A percentile compares a stretch with the other conserved stretches of the same genome.
Evolutionary conservation across 495 filamentous ascomycete species (phyloP).

Genomic region (Astrothelium subdiscretum): DNA sequence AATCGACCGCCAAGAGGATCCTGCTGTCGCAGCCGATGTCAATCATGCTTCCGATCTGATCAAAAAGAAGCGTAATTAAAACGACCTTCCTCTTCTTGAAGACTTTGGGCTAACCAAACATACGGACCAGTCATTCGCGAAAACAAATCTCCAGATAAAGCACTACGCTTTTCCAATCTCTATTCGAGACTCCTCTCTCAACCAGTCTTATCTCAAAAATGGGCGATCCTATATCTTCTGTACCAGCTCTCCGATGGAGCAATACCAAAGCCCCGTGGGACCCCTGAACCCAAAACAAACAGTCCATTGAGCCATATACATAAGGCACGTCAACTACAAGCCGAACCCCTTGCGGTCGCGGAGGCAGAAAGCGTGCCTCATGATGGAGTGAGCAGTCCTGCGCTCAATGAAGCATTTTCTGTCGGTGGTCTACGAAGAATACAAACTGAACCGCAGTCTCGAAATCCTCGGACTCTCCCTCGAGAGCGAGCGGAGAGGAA

Average conservation of each 20-base stretch:
- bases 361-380: background rate
- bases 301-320: background rate
- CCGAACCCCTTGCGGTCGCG: background rate
- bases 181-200: slow-evolving; percentile 78
- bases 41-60: slow-evolving; percentile 89
- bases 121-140: slow-evolving; percentile 51
- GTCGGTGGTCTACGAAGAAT: slow-evolving; percentile 39
- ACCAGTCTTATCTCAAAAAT: slow-evolving; percentile 88
- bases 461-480: background rate
- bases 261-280: slow-evolving; percentile 27
- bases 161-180: slow-evolving; percentile 76
- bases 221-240: slow-evolving; percentile 86
- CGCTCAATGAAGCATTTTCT: slow-evolving; percentile 44
- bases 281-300: slow-evolving; percentile 1
- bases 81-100: background rate
- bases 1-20: slow-evolving; percentile 10
- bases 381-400: slow-evolving; percentile 14
- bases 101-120: slow-evolving; percentile 6
- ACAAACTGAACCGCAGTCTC: slow-evolving; percentile 10
- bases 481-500: slow-evolving; percentile 40
- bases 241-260: slow-evolving; percentile 58
- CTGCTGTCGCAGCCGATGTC: slow-evolving; percentile 46
- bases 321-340: background rate
- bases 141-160: slow-evolving; percentile 67
- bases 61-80: slow-evolving; percentile 51